Base-by-base conservation (phyloP, 2,329 filamentous ascomycete species). In the Aureobasidium sp. region DNA sequence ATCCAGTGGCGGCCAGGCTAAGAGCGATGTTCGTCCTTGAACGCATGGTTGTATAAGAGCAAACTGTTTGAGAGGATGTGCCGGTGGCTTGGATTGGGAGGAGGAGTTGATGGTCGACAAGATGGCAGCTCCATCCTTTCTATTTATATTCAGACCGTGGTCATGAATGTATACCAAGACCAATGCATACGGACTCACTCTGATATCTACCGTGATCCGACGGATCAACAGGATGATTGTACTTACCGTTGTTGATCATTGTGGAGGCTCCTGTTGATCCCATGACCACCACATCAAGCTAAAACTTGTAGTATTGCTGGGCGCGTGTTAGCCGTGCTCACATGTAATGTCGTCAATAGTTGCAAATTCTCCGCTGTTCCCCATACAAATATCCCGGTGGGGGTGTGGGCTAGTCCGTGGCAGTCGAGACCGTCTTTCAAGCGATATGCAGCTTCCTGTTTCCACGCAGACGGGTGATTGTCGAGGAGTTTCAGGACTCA, bases 1-100 rank as follows among this genome's bases (percentile, higher is more conserved):
- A 73, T 61, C 70, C 66, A 2, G 72, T 69, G 63, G 71, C 61
- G 22, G 56, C 61, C 20, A 65, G 61, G 55, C 48, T 56, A 7
- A 67, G 64, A 77, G 71, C 67, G 34, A 62, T 27, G 29, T 39
- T 62, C 20, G 41, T 42, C 15, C 36, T 62, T 29, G 60, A 56
- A 34, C 39, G 42, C 60, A 62, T 61, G 49, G 27, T 22, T 31
- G 42, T 29, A 11, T 29, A 27, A 57, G 36, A 14, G 7, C 6
- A 27, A 57, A n/a, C 15, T 57, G 39, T 44, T 1, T 22, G 25
- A 4, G 37, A 45, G 41, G 14, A 25, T 29, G 3, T 8, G 34
- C 34, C 9, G 20, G 41, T 27, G 27, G 7, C 2, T 39, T 44
- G 15, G 12, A 11, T 8, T 7, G 20, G 8, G 17, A n/a, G 45